These are phyloP conservation scores for Venturiaceae sp. DNA, from an alignment of 2,329 filamentous ascomycete genomes.

Conservation along the genomic window DNA sequence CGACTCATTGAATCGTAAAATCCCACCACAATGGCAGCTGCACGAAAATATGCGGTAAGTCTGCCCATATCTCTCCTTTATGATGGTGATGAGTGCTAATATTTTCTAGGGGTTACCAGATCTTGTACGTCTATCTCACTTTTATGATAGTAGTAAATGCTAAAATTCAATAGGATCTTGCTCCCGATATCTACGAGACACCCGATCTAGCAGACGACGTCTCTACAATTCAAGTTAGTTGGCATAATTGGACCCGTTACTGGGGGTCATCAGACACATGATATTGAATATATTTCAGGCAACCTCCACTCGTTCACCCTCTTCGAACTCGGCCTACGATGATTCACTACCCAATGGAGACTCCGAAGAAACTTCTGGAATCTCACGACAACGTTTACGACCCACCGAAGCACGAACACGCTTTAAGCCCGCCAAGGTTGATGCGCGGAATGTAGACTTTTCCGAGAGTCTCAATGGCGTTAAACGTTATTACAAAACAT, in stretches of 20 bases:
- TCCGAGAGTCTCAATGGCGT: constrained; percentile 75
- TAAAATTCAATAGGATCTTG: constrained; percentile 56
- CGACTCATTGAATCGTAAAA: neutral
- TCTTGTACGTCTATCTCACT: neutral
- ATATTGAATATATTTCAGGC: constrained; percentile 10
- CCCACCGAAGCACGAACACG: constrained; percentile 69
- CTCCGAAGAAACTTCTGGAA: constrained; percentile 25
- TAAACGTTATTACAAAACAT: constrained; percentile 71
- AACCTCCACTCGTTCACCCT: constrained; percentile 24
- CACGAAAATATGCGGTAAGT: constrained; percentile 13
- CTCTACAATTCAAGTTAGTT: constrained; percentile 68
- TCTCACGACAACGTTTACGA: constrained; percentile 68
- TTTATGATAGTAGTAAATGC: neutral
- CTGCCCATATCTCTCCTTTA: neutral
- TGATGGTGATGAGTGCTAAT: neutral
- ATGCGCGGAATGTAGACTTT: constrained; percentile 74
- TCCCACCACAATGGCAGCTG: neutral
- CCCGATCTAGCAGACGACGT: constrained; percentile 85
- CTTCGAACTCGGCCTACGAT: constrained; percentile 44
- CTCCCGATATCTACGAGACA: constrained; percentile 94
- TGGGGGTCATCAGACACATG: neutral
- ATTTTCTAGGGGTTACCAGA: too few species aligned
- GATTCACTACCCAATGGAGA: constrained; percentile 28
- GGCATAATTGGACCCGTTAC: constrained; percentile 1
- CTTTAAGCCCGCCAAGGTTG: constrained; percentile 67